Conservation (phyloP, 1,284 basidiomycete species). For the Trichosporon coremiiforme region DNA sequence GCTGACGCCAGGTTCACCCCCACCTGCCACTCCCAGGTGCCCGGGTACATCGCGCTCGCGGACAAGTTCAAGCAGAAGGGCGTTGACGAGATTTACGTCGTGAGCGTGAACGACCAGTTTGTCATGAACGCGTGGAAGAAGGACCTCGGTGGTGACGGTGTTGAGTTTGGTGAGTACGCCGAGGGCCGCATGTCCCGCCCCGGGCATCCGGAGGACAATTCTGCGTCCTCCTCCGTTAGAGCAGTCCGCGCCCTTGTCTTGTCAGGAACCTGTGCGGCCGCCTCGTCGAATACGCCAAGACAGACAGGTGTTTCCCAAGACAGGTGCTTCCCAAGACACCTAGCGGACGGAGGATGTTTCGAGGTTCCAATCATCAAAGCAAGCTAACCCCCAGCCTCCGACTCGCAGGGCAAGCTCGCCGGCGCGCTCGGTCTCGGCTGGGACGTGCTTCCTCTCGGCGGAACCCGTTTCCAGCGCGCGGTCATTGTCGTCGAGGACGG, state of each 20-base stretch:
- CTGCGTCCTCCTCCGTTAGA: too few relatives aligned
- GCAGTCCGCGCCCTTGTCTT: too few relatives aligned
- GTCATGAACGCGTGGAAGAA: conserved; percentile 68
- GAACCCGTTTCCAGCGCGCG: conserved; percentile 66
- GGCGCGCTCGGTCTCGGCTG: conserved; percentile 66
- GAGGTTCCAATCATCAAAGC: too few relatives aligned
- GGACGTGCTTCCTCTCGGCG: conserved; percentile 66
- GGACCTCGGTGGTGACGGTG: conserved; percentile 58
- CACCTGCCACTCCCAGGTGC: conserved; percentile 63
- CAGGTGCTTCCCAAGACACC: too few relatives aligned
- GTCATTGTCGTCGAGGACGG: conserved; percentile 58
- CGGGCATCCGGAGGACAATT: too few relatives aligned
- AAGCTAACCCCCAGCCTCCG: conserved; percentile 59
- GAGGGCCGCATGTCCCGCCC: too few relatives aligned
- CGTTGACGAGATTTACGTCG: conserved; percentile 68
- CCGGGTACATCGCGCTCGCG: conserved; percentile 66
- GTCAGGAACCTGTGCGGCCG: too few relatives aligned
- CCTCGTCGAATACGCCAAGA: too few relatives aligned
- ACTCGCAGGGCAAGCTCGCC: conserved; percentile 66
- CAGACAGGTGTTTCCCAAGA: too few relatives aligned
- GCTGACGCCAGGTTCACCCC: conserved; percentile 61
- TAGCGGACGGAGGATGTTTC: too few relatives aligned
- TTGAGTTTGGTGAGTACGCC: conserved; percentile 55
- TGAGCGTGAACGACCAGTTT: conserved; percentile 72
- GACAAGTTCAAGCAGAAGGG: conserved; percentile 69